Evolutionary conservation across 176 grass and related monocot genomes (phyloP).

Genomic region (Triticum dicoccoides): DNA sequence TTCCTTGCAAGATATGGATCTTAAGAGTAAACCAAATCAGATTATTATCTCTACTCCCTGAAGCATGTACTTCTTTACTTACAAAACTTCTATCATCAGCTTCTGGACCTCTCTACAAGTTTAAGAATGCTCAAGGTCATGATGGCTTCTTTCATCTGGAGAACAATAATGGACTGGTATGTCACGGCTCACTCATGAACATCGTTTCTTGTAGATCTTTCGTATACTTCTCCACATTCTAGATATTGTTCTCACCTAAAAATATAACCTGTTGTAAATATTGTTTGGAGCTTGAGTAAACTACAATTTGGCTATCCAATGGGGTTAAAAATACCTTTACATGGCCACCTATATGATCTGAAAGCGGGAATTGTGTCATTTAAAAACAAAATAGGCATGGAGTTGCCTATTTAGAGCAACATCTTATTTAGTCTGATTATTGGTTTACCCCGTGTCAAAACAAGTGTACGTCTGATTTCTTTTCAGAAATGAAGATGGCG

Average conservation of each 20-base stretch:
- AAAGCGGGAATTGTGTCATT: neutral
- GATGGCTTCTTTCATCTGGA: constrained; percentile 89
- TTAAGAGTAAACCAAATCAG: neutral
- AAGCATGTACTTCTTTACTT: neutral
- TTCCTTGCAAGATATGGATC: neutral
- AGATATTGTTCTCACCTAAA: neutral
- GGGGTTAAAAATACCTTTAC: neutral
- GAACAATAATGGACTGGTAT: constrained; percentile 53
- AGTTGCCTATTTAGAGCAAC: neutral
- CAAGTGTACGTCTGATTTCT: neutral
- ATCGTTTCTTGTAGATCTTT: neutral
- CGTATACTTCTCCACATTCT: neutral
- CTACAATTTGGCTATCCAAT: neutral
- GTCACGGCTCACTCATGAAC: constrained; percentile 11
- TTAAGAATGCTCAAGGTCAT: constrained; percentile 70
- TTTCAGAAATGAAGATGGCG: constrained; percentile 32
- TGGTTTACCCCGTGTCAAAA: neutral
- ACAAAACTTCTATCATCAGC: constrained; percentile 33
- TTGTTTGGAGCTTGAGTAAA: neutral
- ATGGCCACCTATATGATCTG: neutral
- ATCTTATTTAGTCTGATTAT: neutral
- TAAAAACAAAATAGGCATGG: neutral
- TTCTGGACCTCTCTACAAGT: constrained; percentile 87
- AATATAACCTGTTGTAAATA: neutral
- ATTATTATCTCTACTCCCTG: neutral